Conservation (phyloP, 176 grass and related monocot species). For the Oryza australiensis region DNA sequence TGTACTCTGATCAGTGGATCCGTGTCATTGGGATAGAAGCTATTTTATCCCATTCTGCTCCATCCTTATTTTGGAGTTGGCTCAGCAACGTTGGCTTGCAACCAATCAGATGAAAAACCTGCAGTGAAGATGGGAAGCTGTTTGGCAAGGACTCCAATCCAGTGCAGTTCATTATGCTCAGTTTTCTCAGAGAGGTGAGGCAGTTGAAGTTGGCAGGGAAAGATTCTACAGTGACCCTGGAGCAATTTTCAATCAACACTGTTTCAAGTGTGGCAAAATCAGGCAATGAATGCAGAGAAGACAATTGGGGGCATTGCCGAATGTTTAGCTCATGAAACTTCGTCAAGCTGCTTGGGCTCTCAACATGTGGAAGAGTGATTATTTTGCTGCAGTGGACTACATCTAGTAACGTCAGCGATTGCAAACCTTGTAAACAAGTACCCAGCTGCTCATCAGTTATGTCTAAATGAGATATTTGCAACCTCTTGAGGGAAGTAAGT, state of each 20-base stretch:
- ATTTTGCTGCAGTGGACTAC: conserved; percentile 43
- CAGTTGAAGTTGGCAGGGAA: conserved; percentile 47
- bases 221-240: conserved; percentile 43
- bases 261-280: conserved; percentile 39
- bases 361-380: conserved; percentile 44
- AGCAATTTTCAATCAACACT: conserved; percentile 44
- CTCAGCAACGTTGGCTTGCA: conserved; percentile 35
- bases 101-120: conserved; percentile 50
- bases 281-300: conserved; percentile 33
- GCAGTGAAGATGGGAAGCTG: conserved; percentile 48
- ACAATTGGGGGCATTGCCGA: conserved; percentile 43
- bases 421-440: conserved; percentile 33
- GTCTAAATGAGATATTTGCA: conserved; percentile 45
- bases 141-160: conserved; percentile 46
- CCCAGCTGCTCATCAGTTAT: conserved; percentile 32
- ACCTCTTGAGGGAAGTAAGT: conserved; percentile 37
- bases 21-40: conserved; percentile 26
- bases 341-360: conserved; percentile 24
- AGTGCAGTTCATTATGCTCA: conserved; percentile 53
- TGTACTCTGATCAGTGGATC: conserved; percentile 19
- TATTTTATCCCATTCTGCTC: conserved; percentile 49
- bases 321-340: conserved; percentile 46
- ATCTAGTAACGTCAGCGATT: conserved; percentile 25
- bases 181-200: conserved; percentile 37
- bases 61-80: conserved; percentile 28